These are phyloP conservation scores for Nitzschia inconspicua DNA, from an alignment of 108 stramenopile genomes.

Conservation along the genomic window DNA sequence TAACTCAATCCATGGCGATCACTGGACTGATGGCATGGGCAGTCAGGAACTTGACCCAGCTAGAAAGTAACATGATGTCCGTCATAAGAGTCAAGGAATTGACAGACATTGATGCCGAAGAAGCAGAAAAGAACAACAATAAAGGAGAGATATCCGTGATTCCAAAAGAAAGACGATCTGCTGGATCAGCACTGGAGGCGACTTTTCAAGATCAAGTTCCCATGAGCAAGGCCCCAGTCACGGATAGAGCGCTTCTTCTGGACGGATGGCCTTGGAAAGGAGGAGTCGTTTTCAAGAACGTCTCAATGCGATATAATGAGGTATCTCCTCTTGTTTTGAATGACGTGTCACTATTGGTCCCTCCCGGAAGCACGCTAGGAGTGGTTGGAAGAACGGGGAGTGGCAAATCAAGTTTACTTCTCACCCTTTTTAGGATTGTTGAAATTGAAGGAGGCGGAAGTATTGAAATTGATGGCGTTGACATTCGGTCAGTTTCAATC, in stretches of 20 bases:
- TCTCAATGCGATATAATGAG: slow-evolving; percentile 73
- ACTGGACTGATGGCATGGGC: slow-evolving; percentile 83
- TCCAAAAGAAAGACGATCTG: slow-evolving; percentile 26
- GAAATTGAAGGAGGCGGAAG: slow-evolving; percentile 59
- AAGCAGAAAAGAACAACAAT: slow-evolving; percentile 2
- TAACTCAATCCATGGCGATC: slow-evolving; percentile 76
- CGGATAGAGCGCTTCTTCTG: slow-evolving; percentile 25
- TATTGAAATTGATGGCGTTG: slow-evolving; percentile 91
- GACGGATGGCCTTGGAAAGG: slow-evolving; percentile 84
- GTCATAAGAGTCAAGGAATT: slow-evolving; percentile 59
- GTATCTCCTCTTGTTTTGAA: slow-evolving; percentile 59
- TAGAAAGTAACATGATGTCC: slow-evolving; percentile 70
- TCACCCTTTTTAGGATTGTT: slow-evolving; percentile 87
- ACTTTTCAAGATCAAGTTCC: slow-evolving; percentile 2
- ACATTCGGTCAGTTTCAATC: slow-evolving; percentile 76
- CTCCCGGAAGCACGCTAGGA: slow-evolving; percentile 65
- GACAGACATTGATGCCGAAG: slow-evolving; percentile 43
- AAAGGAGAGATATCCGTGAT: slow-evolving; percentile 4
- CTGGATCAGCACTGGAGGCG: slow-evolving; percentile 42
- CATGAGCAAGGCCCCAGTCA: slow-evolving; percentile 12
- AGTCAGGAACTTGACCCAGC: slow-evolving; percentile 55
- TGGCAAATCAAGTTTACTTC: slow-evolving; percentile 85
- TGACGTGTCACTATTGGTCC: slow-evolving; percentile 45
- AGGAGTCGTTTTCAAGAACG: slow-evolving; percentile 55
- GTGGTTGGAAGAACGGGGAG: slow-evolving; percentile 70